Evolutionary conservation across 1,139 yeast species (phyloP), one percentile per base, ranked within the genome.

Genomic region (Taiozyma sp.): DNA sequence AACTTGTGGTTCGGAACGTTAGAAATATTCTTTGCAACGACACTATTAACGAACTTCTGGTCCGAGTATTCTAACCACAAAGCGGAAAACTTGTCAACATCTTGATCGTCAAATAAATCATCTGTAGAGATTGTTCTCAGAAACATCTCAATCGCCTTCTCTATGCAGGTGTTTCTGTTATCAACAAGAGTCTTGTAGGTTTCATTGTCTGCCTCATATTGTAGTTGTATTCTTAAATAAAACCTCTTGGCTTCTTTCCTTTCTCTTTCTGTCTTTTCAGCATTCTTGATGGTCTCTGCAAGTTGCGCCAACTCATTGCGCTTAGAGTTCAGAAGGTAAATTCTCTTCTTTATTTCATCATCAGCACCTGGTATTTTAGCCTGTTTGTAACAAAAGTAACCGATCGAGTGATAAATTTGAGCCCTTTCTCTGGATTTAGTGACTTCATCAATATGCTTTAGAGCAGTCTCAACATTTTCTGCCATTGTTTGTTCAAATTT

Each of bases 21-120:
- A 2, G 65, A 57, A 4, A 78, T 65, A 19, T 74, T 69, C 0
- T 66, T 55, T n/a, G 60, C 54, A 4, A 78, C 66, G 8, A 59
- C 54, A 4, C 54, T 52, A 57, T 78, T 80, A 8, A 82, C 64
- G 1, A 63, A 67, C 1, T 69, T 76, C 46, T 74, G 73, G 7
- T 65, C 65, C 4, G 82, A 74, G 58, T 79, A 77, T 53, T 86
- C 88, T 43, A 93, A 73, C 96, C 97, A 92, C n/a, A 92, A 67
- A 0, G 95, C 87, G 64, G 92, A 84, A 55, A 92, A 85, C 50
- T 88, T 78, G 58, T 90, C 96, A 48, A 87, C 71, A 52, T 81
- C 85, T 53, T 82, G 85, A 50, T 77, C 80, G 47, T 77, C 78
- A 54, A 72, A 75, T 14, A 70, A 72, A 41, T 75, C 79, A 44